A percentile compares a stretch with the other conserved stretches of the same genome.
Conservation (phyloP, 1,139 yeast species). For the Debaryomycetaceae sp. region DNA sequence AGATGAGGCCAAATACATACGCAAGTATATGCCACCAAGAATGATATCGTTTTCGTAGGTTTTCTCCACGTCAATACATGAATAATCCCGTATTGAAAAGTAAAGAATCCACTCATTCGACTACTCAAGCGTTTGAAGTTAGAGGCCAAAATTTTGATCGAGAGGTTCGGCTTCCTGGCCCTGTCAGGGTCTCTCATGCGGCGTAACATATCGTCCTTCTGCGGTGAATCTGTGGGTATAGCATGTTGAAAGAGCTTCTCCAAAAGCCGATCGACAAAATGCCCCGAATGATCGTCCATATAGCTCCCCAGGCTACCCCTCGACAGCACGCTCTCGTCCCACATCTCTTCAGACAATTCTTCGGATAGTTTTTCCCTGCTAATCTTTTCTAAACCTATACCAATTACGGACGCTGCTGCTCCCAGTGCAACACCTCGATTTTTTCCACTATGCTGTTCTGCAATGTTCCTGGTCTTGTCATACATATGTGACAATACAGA, state of each 20-base stretch:
- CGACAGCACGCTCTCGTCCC: not conserved
- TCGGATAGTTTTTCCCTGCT: conserved; percentile 10
- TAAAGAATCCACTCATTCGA: conserved; percentile 51
- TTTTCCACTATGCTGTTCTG: conserved; percentile 30
- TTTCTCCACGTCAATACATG: conserved; percentile 60
- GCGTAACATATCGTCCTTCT: conserved; percentile 40
- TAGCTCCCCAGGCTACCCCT: not conserved
- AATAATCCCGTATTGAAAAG: conserved; percentile 52
- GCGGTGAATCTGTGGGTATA: conserved; percentile 46
- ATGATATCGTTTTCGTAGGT: conserved; percentile 55
- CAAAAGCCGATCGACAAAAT: conserved; percentile 57
- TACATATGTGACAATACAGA: conserved; percentile 13
- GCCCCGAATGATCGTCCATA: conserved; percentile 14
- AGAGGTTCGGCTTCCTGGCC: conserved; percentile 44
- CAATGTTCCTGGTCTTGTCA: conserved; percentile 20
- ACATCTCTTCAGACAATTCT: not conserved
- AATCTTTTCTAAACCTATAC: conserved; percentile 45
- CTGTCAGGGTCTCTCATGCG: conserved; percentile 46
- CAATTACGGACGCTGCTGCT: conserved; percentile 55
- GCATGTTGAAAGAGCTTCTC: conserved; percentile 49
- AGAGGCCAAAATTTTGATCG: conserved; percentile 44
- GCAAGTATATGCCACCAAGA: conserved; percentile 52
- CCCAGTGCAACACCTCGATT: conserved; percentile 53
- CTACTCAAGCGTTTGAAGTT: conserved; percentile 53
- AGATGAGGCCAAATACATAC: conserved; percentile 70